Conservation (phyloP, 106 monocot species). For the Platanthera guangdongensis region DNA sequence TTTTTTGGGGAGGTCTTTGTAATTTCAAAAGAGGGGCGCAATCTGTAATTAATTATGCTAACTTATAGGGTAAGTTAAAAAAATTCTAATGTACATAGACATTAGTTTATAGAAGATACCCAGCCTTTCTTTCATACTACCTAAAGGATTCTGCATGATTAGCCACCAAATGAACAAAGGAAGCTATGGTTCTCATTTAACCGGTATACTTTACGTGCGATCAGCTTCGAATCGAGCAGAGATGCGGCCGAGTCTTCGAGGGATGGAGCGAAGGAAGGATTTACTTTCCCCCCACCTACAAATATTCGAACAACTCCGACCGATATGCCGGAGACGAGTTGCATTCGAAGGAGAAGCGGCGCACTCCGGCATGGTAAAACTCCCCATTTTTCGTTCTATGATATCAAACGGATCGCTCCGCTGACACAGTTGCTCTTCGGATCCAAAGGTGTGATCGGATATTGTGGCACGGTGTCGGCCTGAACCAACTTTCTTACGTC, state of each 20-base stretch:
- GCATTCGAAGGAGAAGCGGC: constrained; percentile 33
- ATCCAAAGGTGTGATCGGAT: constrained; percentile 58
- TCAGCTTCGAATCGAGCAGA: constrained; percentile 62
- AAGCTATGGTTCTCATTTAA: neutral
- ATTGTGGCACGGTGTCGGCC: constrained; percentile 58
- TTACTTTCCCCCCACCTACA: constrained; percentile 45
- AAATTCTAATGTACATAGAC: neutral
- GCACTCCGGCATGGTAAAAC: constrained; percentile 42
- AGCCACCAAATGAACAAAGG: neutral
- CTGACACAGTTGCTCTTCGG: neutral
- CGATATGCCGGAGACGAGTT: constrained; percentile 38
- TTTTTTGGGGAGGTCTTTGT: too few species aligned
- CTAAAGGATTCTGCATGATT: neutral
- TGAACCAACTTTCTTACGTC: constrained; percentile 53
- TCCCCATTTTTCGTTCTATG: neutral
- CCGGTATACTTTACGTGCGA: neutral
- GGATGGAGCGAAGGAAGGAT: constrained; percentile 55
- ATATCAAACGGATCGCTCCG: neutral
- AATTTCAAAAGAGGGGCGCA: too few species aligned
- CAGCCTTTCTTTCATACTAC: neutral
- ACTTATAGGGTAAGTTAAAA: too few species aligned
- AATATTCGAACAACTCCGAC: constrained; percentile 46
- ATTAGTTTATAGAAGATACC: neutral
- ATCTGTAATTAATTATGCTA: too few species aligned
- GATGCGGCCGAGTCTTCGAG: constrained; percentile 35